Base-by-base conservation (phyloP, 305 asterid genomes). In the Fraxinus floribunda region DNA sequence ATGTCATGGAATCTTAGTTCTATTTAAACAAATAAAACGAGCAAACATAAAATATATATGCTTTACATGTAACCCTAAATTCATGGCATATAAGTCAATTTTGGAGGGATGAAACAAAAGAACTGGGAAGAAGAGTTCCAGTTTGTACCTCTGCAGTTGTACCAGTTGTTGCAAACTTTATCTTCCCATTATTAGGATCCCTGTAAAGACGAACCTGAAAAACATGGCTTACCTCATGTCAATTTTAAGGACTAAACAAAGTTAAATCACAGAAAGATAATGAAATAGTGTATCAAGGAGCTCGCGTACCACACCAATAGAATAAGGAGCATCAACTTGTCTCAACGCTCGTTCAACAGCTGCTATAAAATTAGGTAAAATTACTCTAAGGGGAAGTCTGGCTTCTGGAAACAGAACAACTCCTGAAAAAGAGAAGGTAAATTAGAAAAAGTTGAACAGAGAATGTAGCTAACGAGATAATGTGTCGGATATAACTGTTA, bases 341-440 rank as follows among this genome's bases (percentile, higher is more conserved):
- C 78, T 88, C 92, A 96, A 55, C 75, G 97, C 96, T 84, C 89
- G 89, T 82, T 96, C 95, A 73, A 94, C 86, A 15, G 95, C 98
- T 84, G 99, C 94, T 78, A 94, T 84, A 84, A 91, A 89, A 89
- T 89, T 89, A 44, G 92, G 92, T 80, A 87, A 82, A 85, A 94
- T 81, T 82, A 95, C 95, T 91, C 99, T 90, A 79, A 95, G 92
- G 73, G 98, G 99, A 88, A 95, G 97, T 72, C 90, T 91, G 78
- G 99, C 98, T 86, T 93, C 98, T 0, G 99, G 99, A 86, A 93
- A 93, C 83, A 93, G 83, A 86, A 93, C 97, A 84, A 91, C 94
- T 66, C 97, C 97, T 93, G 89, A 38, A 81, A 41, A 9, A 77
- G 75, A 83, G 57, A 44, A 75, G 75, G 66, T 62, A 29, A 81